Evolutionary conservation across 1,284 basidiomycete species (phyloP), one percentile per base, ranked within the genome.

Genomic region (Phlebopus sp.): DNA sequence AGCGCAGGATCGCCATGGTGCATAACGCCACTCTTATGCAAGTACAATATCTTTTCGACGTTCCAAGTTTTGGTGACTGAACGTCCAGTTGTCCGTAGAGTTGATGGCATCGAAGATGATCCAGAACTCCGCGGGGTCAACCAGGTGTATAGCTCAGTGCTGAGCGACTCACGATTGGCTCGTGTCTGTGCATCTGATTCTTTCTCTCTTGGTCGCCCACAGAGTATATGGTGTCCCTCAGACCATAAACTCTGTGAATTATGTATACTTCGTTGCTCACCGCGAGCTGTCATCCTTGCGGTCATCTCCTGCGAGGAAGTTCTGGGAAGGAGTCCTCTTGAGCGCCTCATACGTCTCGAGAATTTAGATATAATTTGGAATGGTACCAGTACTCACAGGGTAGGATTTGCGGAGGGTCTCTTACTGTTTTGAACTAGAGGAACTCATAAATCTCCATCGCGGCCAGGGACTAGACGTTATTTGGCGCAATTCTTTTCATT

Each of bases 201-300:
- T 14, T 37, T 36, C 34, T 17, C n/a, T 14, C 29, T 4, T 40
- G 79, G 93, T 86, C 6, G 79, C 86, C 0, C 87, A 90, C 69
- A 83, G 81, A 66, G 82, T 90, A 46, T 90, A 85, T 58, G 86
- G 86, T 5, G 69, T 88, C 2, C 86, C 87, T 0, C 86, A 88
- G 59, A 88, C 86, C 1, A 86, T 91, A 68, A 90, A 91, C 59
- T 78, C 82, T 6, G 86, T 86, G 14, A 90, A 89, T 64, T 90
- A 90, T 58, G 90, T 93, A 40, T 97, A 94, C 67, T 97, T 96
- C 60, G 77, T 88, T 18, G 90, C 87, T 1, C 91, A 86, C 64
- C 78, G 86, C 55, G 84, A 90, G 59, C 73, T 90, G 0, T 79
- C 86, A 51, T 23, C 30, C 11, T 29, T 50, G 15, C 23, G 41